A percentile compares a stretch with the other conserved stretches of the same genome.
phyloP scores from a whole-genome alignment of 2,329 filamentous ascomycete genomes.

The Claviceps citrina region DNA sequence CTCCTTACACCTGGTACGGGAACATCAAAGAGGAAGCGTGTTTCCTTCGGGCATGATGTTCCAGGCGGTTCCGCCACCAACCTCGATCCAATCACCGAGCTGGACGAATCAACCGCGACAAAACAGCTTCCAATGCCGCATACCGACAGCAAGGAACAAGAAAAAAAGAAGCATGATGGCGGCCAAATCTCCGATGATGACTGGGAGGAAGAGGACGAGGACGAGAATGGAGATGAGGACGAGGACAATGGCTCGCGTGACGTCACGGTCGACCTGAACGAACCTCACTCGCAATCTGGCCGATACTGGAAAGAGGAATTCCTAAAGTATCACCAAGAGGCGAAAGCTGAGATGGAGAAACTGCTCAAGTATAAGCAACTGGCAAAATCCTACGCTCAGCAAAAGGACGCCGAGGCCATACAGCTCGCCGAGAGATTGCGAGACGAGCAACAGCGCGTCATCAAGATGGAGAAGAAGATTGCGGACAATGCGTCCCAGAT shows the following conservation, averaged over 20 bases:
- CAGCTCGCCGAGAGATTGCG: slow-evolving; percentile 49
- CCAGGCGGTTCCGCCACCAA: slow-evolving; percentile 10
- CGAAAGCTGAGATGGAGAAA: slow-evolving; percentile 59
- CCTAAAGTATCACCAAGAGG: slow-evolving; percentile 56
- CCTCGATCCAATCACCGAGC: slow-evolving; percentile 17
- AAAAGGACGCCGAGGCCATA: slow-evolving; percentile 58
- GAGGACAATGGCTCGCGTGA: slow-evolving; percentile 38
- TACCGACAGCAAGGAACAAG: slow-evolving; percentile 5
- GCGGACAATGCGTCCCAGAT: slow-evolving; percentile 45
- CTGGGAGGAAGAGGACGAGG: slow-evolving; percentile 26
- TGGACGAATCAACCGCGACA: slow-evolving; percentile 32
- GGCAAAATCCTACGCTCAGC: slow-evolving; percentile 62
- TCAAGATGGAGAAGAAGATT: slow-evolving; percentile 47
- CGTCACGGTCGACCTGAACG: slow-evolving; percentile 53
- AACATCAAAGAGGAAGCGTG: slow-evolving; percentile 44
- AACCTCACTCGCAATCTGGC: slow-evolving; percentile 60
- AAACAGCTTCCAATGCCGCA: slow-evolving; percentile 18
- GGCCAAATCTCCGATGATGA: slow-evolving; percentile 25
- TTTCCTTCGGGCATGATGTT: slow-evolving; percentile 48
- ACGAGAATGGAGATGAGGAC: slow-evolving; percentile 28
- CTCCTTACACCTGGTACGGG: slow-evolving; percentile 49
- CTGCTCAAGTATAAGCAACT: slow-evolving; percentile 66
- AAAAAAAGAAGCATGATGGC: background rate
- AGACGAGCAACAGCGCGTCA: slow-evolving; percentile 51
- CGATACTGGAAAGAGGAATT: slow-evolving; percentile 71